Evolutionary conservation across 768 basidiomycete species (phyloP).

Genomic region (Chiua virens): DNA sequence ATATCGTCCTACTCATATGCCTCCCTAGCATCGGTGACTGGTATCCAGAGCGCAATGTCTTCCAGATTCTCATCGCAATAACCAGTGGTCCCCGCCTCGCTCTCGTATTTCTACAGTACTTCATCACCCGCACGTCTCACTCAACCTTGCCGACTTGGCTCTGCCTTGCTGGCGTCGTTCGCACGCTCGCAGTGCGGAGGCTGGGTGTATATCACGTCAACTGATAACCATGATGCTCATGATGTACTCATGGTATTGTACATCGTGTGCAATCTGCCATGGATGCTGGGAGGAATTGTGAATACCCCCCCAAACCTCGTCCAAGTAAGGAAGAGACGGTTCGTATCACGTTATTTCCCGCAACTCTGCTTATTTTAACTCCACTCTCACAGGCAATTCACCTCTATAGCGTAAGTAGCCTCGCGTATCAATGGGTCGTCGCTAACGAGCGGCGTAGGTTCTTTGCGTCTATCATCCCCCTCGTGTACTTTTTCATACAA

Average conservation of each 20-base stretch:
- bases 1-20: conserved; percentile 1
- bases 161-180: conserved; percentile 59
- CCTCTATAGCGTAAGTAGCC: conserved; percentile 47
- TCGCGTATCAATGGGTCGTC: neutral
- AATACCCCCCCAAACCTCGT: conserved; percentile 47
- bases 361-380: neutral
- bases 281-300: conserved; percentile 76
- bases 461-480: conserved; percentile 64
- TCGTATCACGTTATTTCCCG: conserved; percentile 6
- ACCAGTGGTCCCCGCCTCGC: conserved; percentile 82
- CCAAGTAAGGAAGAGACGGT: conserved; percentile 56
- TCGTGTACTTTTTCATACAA: conserved; percentile 83
- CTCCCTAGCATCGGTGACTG: conserved; percentile 80
- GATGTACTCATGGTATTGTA: conserved; percentile 89
- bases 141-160: conserved; percentile 52
- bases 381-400: conserved; percentile 41
- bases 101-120: conserved; percentile 63
- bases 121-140: conserved; percentile 45
- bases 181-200: conserved; percentile 85
- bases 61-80: conserved; percentile 85
- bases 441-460: conserved; percentile 48
- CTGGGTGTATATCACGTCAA: conserved; percentile 90
- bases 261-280: conserved; percentile 81
- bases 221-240: conserved; percentile 80
- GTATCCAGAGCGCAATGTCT: conserved; percentile 82